Percentiles rank a stretch among this genome's conserved stretches.
These are phyloP conservation scores for Lumnitzera littorea DNA, from an alignment of 345 rosid genomes.

Conservation along the genomic window DNA sequence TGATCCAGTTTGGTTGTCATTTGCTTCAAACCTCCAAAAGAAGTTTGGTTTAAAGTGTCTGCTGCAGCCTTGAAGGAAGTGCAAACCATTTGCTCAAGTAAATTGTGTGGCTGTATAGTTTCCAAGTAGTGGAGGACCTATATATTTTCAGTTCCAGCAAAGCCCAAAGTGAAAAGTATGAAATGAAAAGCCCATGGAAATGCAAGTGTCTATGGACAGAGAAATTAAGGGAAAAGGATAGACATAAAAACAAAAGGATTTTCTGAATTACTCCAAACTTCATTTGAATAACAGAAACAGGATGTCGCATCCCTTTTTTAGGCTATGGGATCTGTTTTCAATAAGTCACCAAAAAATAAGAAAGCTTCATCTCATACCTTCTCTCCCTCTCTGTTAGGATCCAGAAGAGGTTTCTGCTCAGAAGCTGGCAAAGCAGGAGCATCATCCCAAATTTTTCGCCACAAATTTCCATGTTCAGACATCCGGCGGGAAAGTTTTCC, in stretches of 20 bases:
- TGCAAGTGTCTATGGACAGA: too few species aligned
- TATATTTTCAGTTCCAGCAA: slow-evolving; percentile 12
- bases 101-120: slow-evolving; percentile 81
- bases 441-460: slow-evolving; percentile 87
- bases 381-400: slow-evolving; percentile 89
- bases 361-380: slow-evolving; percentile 32
- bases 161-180: slow-evolving; percentile 8
- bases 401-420: slow-evolving; percentile 85
- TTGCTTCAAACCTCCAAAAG: slow-evolving; percentile 61
- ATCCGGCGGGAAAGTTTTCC: slow-evolving; percentile 86
- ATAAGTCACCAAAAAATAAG: background rate
- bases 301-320: too few species aligned
- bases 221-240: too few species aligned
- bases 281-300: too few species aligned
- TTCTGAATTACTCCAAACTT: too few species aligned
- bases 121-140: slow-evolving; percentile 91
- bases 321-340: too few species aligned
- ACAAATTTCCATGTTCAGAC: slow-evolving; percentile 86
- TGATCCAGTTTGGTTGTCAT: slow-evolving; percentile 68
- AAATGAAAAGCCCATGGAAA: slow-evolving; percentile 6
- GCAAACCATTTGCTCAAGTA: slow-evolving; percentile 95
- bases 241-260: too few species aligned
- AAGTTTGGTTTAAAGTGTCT: slow-evolving; percentile 70
- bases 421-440: slow-evolving; percentile 67
- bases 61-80: slow-evolving; percentile 95